Evolutionary conservation across 805 yeast genomes (phyloP), one percentile per base, ranked within the genome.

Genomic region (Lipomyces orientalis): DNA sequence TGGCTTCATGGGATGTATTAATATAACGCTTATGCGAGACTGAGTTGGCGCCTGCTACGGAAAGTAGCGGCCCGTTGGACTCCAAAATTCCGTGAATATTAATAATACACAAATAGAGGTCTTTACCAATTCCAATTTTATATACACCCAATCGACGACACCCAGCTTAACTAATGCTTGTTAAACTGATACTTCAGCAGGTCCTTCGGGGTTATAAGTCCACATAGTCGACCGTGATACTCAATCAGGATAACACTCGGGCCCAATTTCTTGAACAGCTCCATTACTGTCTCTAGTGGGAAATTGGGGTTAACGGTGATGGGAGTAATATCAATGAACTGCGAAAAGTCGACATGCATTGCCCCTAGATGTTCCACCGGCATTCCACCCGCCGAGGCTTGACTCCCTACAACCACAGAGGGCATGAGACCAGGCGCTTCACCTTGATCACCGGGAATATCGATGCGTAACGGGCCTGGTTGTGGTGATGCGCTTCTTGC

Each of bases 161-260:
- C 22, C 16, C 8, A 43, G 8, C 49, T 9, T 16, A 43, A 43
- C 25, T 54, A 39, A 34, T 58, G 66, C 9, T 60, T 43, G 29
- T 34, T 61, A 61, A 70, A 69, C 54, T 75, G 76, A 64, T 73
- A 91, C 68, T 88, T 82, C 61, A 93, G 78, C 19, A 94, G 81
- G 75, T 93, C 98, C 74, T 95, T 95, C 65, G 93, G 83, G 0
- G 97, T 91, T 1, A 96, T 79, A n/a, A 91, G 75, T 0, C 99
- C 99, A 16, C 72, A 63, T 19, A 91, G 75, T 1, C 75, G 69
- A 1, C 93, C 95, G 37, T 83, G 78, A 9, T 86, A 82, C 64
- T 88, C 89, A 1, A 91, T 88, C 54, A 89, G 81, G 0, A 95
- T 82, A 35, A 88, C 84, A 56, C 90, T 81, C 8, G 97, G 97